phyloP scores from a whole-genome alignment of 108 stramenopile genomes.

The Schizochytrium sp. region DNA sequence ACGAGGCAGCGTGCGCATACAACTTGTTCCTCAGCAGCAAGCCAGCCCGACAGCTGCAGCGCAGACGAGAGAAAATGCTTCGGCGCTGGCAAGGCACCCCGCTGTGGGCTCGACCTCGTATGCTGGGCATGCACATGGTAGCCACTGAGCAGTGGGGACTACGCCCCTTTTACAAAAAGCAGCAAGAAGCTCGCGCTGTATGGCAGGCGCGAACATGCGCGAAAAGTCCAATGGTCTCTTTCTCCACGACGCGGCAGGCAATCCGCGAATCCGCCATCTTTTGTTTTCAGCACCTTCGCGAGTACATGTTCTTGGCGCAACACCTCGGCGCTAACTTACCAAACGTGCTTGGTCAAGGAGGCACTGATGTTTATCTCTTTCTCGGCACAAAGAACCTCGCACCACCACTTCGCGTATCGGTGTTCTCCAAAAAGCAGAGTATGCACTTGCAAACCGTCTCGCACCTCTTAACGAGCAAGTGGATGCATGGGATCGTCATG shows the following conservation, averaged over 20 bases:
- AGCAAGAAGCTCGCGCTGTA: not conserved
- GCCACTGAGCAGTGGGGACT: not conserved
- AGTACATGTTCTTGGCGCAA: not conserved
- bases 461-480: not conserved
- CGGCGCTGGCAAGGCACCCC: not conserved
- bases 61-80: not conserved
- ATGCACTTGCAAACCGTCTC: not conserved
- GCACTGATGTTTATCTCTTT: not conserved
- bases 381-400: not conserved
- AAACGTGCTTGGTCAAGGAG: not conserved
- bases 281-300: not conserved
- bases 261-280: no score
- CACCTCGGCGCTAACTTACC: not conserved
- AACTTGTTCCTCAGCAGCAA: not conserved
- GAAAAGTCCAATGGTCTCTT: not conserved
- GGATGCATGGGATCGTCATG: not conserved
- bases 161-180: not conserved
- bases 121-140: not conserved
- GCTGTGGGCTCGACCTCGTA: not conserved
- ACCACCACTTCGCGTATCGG: not conserved
- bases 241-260: not conserved
- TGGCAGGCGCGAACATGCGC: not conserved
- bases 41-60: not conserved
- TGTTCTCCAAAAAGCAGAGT: not conserved
- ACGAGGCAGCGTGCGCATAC: conserved; percentile 4